Percentiles rank a stretch among this genome's conserved stretches.
Evolutionary conservation across 139 green algal genomes (phyloP).

Genomic region (Chlorella vulgaris): DNA sequence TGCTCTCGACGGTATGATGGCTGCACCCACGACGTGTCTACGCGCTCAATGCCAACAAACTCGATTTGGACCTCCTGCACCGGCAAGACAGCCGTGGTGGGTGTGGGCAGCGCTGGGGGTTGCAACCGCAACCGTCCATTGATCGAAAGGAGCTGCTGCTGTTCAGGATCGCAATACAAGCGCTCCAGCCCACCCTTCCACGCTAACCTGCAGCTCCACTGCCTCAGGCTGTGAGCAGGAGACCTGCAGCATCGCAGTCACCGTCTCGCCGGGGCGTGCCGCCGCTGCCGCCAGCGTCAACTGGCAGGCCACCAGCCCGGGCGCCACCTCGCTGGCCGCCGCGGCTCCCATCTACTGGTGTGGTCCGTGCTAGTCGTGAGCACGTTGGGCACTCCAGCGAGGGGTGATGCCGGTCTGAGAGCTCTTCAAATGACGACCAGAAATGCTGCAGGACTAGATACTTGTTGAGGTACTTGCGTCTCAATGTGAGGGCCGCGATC

Average conservation of each 20-base stretch:
- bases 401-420: no score
- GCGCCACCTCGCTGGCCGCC: neutral
- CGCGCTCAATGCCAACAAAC: constrained; percentile 50
- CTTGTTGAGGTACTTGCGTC: no score
- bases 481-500: no score
- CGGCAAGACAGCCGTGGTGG: neutral
- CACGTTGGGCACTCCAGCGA: no score
- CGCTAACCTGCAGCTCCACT: constrained; percentile 35
- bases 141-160: no score
- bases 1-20: constrained; percentile 28
- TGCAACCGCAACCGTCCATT: no score
- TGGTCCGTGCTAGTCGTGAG: no score
- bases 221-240: constrained; percentile 30
- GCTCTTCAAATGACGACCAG: no score
- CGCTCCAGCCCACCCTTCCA: no score
- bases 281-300: constrained; percentile 25
- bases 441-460: no score
- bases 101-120: neutral
- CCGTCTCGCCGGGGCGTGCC: constrained; percentile 36
- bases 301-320: neutral
- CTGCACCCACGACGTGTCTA: constrained; percentile 57
- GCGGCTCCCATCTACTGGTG: neutral
- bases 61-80: constrained; percentile 38
- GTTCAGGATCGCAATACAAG: no score
- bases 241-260: constrained; percentile 41